Evolutionary conservation across 257 asterid species (phyloP), one percentile per base, ranked within the genome.

Genomic region (Rauvolfia tetraphylla): DNA sequence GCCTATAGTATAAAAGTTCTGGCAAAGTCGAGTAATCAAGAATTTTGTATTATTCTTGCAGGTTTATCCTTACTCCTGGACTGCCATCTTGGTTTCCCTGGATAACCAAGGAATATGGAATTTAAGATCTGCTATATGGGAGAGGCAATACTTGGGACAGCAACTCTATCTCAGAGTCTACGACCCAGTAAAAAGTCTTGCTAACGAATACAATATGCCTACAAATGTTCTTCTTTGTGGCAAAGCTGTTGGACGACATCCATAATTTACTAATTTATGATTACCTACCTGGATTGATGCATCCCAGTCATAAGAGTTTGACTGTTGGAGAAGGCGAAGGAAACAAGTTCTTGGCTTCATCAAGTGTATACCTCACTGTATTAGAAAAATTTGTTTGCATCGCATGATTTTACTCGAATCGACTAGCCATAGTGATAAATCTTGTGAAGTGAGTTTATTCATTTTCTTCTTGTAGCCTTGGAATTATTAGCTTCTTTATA

Each of bases 51-150:
- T 7, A 36, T 49, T 38, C 34, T 73, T 66, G 82, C 82, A 95
- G 99, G 99, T 93, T 41, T 95, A 91, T 83, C 99, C 98, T 0
- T 84, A 79, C 7, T 91, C 97, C 12, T 95, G 99, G 99, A 89
- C 97, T 12, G 80, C 93, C 0, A 93, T 95, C 63, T 48, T 91
- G 11, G 97, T 91, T 42, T 91, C 99, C 0, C 82, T 95, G 86
- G 99, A 95, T 87, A 93, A 95, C 88, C 97, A 95, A 78, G 99
- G 99, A 0, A 95, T 95, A 97, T 95, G 99, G 98, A 93, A 95
- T 70, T 49, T 95, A 88, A 90, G 98, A 84, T 91, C 98, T 4
- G 96, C 98, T 5, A 88, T 86, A 80, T 93, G 99, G 98, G 98
- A 87, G 62, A 89, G 93, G 67, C 96, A 91, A 38, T 93, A 95